Percentiles rank a stretch among this genome's conserved stretches.
Evolutionary conservation across 768 basidiomycete species (phyloP).

Genomic region (Hortiboletus flavorubellus): DNA sequence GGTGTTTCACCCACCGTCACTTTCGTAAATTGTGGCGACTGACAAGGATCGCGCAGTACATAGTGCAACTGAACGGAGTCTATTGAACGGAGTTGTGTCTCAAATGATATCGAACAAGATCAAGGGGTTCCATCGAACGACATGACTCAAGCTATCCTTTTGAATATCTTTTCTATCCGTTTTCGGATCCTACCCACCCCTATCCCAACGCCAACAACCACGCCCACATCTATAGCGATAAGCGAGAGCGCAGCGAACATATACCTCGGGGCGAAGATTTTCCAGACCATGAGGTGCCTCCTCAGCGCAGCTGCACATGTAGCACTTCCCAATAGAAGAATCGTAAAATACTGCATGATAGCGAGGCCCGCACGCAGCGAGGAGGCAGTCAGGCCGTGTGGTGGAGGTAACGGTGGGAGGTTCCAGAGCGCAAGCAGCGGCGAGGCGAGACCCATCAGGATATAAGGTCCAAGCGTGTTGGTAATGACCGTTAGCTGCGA

Average conservation of each 20-base stretch:
- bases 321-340: constrained; percentile 65
- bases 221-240: constrained; percentile 65
- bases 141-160: constrained; percentile 5
- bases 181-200: constrained; percentile 21
- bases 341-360: constrained; percentile 65
- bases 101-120: too few relatives aligned
- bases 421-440: constrained; percentile 86
- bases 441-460: constrained; percentile 61
- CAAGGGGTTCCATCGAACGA: too few relatives aligned
- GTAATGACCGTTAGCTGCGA: constrained; percentile 69
- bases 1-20: constrained; percentile 2
- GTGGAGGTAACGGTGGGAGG: constrained; percentile 51
- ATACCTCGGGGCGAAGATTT: constrained; percentile 95
- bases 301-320: constrained; percentile 71
- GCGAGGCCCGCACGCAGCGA: constrained; percentile 56
- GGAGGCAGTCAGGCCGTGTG: constrained; percentile 32
- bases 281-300: constrained; percentile 97
- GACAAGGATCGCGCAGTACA: not conserved
- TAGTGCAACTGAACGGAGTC: not conserved
- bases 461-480: constrained; percentile 75
- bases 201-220: constrained; percentile 23
- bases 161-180: constrained; percentile 23
- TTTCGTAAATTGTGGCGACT: not conserved
- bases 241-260: constrained; percentile 72
- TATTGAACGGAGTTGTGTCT: not conserved